A percentile compares a stretch with the other conserved stretches of the same genome.
These are phyloP conservation scores for Hypoxylon trugodes DNA, from an alignment of 495 filamentous ascomycete genomes.

Conservation along the genomic window DNA sequence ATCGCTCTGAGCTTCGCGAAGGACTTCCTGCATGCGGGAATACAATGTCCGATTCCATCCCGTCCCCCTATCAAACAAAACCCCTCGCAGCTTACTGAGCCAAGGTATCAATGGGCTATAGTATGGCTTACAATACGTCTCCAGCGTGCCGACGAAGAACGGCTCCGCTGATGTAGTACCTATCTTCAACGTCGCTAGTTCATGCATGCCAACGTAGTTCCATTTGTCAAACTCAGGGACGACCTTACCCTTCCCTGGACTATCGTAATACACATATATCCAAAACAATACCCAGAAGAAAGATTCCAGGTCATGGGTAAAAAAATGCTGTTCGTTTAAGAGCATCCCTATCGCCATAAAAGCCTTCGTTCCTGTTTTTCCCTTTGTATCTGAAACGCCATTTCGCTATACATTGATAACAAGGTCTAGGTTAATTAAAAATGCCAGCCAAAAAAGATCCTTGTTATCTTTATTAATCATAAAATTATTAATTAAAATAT, in stretches of 20 bases:
- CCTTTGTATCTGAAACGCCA: slow-evolving; percentile 47
- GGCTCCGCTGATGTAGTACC: slow-evolving; percentile 33
- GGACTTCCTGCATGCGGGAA: slow-evolving; percentile 46
- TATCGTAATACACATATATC: slow-evolving; percentile 56
- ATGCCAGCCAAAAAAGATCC: slow-evolving; percentile 42
- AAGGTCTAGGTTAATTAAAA: slow-evolving; percentile 55
- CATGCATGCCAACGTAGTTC: slow-evolving; percentile 38
- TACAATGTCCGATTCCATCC: slow-evolving; percentile 34
- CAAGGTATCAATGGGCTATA: slow-evolving; percentile 47
- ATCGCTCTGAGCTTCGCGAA: slow-evolving; percentile 30
- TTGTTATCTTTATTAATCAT: slow-evolving; percentile 50
- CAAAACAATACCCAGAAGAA: slow-evolving; percentile 65
- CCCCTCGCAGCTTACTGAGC: slow-evolving; percentile 48
- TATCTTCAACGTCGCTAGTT: slow-evolving; percentile 31
- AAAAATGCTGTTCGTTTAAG: slow-evolving; percentile 50
- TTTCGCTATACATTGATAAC: slow-evolving; percentile 46
- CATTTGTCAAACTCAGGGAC: slow-evolving; percentile 35
- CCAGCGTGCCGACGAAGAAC: slow-evolving; percentile 33
- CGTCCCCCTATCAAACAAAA: slow-evolving; percentile 46
- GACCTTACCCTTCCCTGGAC: slow-evolving; percentile 29
- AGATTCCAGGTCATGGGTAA: slow-evolving; percentile 61
- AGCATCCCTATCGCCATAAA: slow-evolving; percentile 57
- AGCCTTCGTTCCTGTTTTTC: slow-evolving; percentile 56
- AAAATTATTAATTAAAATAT: slow-evolving; percentile 56
- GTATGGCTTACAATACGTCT: slow-evolving; percentile 43